phyloP scores from a whole-genome alignment of 2,329 filamentous ascomycete species.

The Diaporthe vaccinii region DNA sequence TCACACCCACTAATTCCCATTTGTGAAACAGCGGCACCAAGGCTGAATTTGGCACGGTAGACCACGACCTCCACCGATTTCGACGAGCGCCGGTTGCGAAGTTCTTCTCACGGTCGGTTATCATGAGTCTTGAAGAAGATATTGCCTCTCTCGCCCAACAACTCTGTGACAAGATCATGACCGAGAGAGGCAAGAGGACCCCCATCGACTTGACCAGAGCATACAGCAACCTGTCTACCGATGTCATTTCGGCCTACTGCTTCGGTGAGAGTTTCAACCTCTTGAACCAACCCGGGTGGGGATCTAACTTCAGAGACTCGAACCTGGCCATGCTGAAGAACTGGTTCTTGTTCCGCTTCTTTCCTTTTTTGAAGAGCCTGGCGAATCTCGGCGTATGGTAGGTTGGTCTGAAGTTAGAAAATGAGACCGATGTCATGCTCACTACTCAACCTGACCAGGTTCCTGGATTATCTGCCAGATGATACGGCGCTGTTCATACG shows the following conservation, averaged over 20 bases:
- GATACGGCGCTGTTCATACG: constrained; percentile 16
- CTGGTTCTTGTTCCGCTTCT: constrained; percentile 25
- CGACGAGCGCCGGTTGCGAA: constrained; percentile 16
- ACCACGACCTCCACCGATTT: constrained; percentile 25
- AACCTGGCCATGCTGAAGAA: constrained; percentile 5
- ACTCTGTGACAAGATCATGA: constrained; percentile 33
- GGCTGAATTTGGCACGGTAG: constrained; percentile 12
- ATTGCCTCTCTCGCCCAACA: constrained; percentile 2
- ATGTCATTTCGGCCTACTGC: constrained; percentile 5
- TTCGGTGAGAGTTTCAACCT: constrained; percentile 26
- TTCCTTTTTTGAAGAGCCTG: constrained; percentile 1
- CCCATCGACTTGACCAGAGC: constrained; percentile 14
- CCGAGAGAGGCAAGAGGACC: neutral
- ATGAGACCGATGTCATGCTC: neutral
- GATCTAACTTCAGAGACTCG: constrained; percentile 8
- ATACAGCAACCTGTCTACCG: constrained; percentile 20
- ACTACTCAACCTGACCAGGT: neutral
- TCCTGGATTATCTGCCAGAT: constrained; percentile 13
- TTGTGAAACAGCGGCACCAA: neutral
- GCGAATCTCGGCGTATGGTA: constrained; percentile 2
- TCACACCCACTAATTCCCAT: neutral
- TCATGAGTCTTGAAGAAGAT: neutral
- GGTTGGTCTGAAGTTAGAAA: neutral
- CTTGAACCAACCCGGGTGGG: constrained; percentile 21
- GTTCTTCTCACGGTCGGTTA: constrained; percentile 30